Base-by-base conservation (phyloP, 805 yeast genomes). In the Starmerella floricola region DNA sequence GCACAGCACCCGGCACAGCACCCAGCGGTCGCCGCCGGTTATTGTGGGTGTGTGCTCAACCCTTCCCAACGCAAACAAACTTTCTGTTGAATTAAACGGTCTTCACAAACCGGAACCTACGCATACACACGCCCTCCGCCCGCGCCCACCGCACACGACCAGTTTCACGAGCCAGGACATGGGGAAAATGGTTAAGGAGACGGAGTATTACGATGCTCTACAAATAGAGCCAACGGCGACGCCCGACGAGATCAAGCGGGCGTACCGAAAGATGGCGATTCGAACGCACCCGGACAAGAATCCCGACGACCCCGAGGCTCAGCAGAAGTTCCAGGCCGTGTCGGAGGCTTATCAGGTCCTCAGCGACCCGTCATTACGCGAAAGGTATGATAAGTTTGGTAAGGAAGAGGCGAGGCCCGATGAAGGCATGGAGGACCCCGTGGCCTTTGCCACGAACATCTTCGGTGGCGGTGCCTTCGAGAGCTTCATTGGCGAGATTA, bases 211-310 rank as follows among this genome's bases (percentile, higher is more conserved):
- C 61, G 98, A 91, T 50, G 61, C 77, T 13, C 65, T 91, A 38
- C 82, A 74, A 29, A 79, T 88, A 15, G 53, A 63, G 20, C 69
- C 78, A 17, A 72, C 72, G 11, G 96, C 96, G 16, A 71, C 81
- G 0, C 78, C 78, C 4, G 66, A 73, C 10, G 94, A 91, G 50
- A 83, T 91, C 62, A 91, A 91, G 62, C 85, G 85, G 60, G 94
- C 96, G 0, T 91, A 91, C 62, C 72, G 98, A 48, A 82, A 81
- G 59, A 76, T 77, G 60, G 97, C 97, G 6, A 80, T 88, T 62
- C 69, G 68, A 44, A 81, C 83, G 38, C 98, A 88, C 61, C 98
- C 98, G 1, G 98, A 91, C 61, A 91, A 91, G 66, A 85, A 88
- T 57, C 95, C 94, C n/a, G 78, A 81, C 55, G 94, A 91, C 59